A percentile compares a stretch with the other conserved stretches of the same genome.
These are phyloP conservation scores for Biscogniauxia sp. DNA, from an alignment of 2,329 filamentous ascomycete genomes.

Conservation along the genomic window DNA sequence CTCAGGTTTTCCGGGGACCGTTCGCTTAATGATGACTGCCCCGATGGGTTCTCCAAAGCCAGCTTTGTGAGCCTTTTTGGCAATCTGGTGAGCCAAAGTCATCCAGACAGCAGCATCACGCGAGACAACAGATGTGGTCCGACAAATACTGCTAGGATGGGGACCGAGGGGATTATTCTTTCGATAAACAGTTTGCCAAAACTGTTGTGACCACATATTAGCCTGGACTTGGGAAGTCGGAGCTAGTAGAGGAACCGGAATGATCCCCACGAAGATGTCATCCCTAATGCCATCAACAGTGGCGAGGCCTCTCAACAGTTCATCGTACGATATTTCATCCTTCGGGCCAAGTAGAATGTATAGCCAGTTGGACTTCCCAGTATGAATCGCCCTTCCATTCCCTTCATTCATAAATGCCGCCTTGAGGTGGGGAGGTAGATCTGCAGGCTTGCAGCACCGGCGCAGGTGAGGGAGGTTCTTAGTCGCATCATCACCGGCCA, in stretches of 20 bases:
- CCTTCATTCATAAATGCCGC: constrained; percentile 59
- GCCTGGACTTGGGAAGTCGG: constrained; percentile 77
- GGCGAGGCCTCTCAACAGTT: constrained; percentile 48
- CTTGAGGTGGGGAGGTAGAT: constrained; percentile 65
- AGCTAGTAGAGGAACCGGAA: constrained; percentile 69
- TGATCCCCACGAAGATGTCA: constrained; percentile 56
- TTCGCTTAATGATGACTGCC: constrained; percentile 70
- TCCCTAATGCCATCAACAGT: constrained; percentile 50
- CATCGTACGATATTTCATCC: constrained; percentile 50
- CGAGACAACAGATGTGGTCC: constrained; percentile 67
- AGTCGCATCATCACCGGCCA: constrained; percentile 59
- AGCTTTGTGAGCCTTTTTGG: constrained; percentile 52
- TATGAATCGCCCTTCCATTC: constrained; percentile 56
- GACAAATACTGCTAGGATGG: constrained; percentile 71
- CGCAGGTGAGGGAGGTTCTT: constrained; percentile 70
- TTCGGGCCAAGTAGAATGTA: constrained; percentile 56
- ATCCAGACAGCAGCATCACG: constrained; percentile 65
- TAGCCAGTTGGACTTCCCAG: constrained; percentile 58
- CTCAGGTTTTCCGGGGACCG: constrained; percentile 27
- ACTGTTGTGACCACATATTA: constrained; percentile 68
- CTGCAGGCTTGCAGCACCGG: constrained; percentile 69
- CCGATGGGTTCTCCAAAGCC: constrained; percentile 69
- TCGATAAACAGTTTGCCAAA: constrained; percentile 83
- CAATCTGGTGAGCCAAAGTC: constrained; percentile 63
- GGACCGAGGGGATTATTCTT: constrained; percentile 86